Conservation (phyloP, 192 early-diverging fungal genomes). For the Coemansia sp. region DNA sequence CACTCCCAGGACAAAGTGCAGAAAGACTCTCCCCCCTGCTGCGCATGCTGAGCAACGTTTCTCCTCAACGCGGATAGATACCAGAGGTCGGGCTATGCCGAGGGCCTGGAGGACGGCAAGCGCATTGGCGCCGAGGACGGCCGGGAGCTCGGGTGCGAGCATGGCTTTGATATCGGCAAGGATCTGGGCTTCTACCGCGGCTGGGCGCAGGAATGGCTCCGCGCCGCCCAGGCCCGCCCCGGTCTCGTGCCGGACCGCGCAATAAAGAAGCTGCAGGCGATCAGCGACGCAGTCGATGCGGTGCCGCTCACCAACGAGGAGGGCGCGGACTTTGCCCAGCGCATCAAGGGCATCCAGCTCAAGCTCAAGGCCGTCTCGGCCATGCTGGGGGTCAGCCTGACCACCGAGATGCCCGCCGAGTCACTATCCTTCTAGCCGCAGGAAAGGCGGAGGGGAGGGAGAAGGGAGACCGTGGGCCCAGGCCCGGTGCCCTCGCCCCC, state of each 20-base stretch:
- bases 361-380: constrained; percentile 40
- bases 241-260: constrained; percentile 22
- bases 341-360: constrained; percentile 24
- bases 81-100: constrained; percentile 23
- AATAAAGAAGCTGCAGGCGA: constrained; percentile 25
- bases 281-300: constrained; percentile 11
- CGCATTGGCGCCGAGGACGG: constrained; percentile 22
- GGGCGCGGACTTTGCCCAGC: constrained; percentile 30
- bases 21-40: too few relatives aligned
- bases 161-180: constrained; percentile 33
- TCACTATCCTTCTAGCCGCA: constrained; percentile 26
- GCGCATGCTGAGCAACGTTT: too few relatives aligned
- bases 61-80: constrained; percentile 1
- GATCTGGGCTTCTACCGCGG: constrained; percentile 45
- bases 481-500: too few relatives aligned
- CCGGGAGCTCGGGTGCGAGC: constrained; percentile 41
- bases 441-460: too few relatives aligned
- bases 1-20: too few relatives aligned
- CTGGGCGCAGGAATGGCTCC: constrained; percentile 42
- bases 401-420: constrained; percentile 28
- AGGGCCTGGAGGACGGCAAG: constrained; percentile 28
- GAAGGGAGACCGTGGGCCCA: too few relatives aligned
- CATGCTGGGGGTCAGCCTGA: constrained; percentile 23
- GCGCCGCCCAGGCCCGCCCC: constrained; percentile 9
- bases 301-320: constrained; percentile 22